These are phyloP conservation scores for Hsuehochloa calcarea DNA, from an alignment of 176 grass and related monocot species.

Conservation along the genomic window DNA sequence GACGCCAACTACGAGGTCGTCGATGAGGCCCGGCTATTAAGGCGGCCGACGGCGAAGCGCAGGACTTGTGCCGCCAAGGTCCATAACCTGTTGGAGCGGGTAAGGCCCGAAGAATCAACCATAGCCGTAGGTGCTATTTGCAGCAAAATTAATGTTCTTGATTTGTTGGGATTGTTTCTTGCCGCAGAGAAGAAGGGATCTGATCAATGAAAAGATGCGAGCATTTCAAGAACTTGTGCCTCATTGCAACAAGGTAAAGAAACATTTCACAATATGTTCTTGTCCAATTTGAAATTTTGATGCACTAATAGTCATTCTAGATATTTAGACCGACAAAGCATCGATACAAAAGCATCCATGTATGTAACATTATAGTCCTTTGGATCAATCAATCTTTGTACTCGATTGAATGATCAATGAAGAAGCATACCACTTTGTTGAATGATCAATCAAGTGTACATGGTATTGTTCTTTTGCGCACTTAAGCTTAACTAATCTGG, in stretches of 20 bases:
- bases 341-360: constrained; percentile 57
- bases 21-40: constrained; percentile 31
- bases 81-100: constrained; percentile 83
- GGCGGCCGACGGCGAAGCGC: constrained; percentile 48
- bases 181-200: constrained; percentile 74
- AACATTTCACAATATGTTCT: background rate
- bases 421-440: too few relatives aligned
- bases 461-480: too few relatives aligned
- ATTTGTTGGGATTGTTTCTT: background rate
- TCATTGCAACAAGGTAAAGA: constrained; percentile 81
- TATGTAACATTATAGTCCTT: background rate
- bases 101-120: constrained; percentile 34
- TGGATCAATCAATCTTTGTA: background rate
- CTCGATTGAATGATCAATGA: background rate
- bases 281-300: background rate
- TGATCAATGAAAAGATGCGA: constrained; percentile 86
- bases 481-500: too few relatives aligned
- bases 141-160: background rate
- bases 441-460: too few relatives aligned
- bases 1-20: constrained; percentile 45
- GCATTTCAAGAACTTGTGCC: constrained; percentile 85
- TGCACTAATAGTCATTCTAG: background rate
- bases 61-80: constrained; percentile 78
- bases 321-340: constrained; percentile 72
- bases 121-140: background rate